Evolutionary conservation across 2,329 filamentous ascomycete species (phyloP), one percentile per base, ranked within the genome.

Genomic region (Nannizziopsis arthrosporioides): DNA sequence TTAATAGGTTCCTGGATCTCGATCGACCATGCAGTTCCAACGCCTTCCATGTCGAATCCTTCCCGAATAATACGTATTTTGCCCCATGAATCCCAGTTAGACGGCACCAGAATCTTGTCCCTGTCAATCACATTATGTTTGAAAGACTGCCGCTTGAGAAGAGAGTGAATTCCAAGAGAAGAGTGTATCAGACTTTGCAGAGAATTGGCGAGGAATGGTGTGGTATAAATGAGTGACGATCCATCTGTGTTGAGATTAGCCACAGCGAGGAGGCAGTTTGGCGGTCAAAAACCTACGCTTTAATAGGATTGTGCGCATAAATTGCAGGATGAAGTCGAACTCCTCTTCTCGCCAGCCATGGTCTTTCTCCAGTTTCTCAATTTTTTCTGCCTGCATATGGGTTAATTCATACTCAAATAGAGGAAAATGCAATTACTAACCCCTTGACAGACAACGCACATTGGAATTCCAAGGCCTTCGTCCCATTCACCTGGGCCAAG

Each of bases 21-120:
- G 48, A 85, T 76, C 1, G 83, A 82, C 92, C 92, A 98, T 43
- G 82, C 85, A 50, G 81, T 77, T 57, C 86, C 92, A 38, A 94
- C 75, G 11, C 78, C 77, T 69, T 98, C 92, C 17, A 93, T 85
- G 56, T 96, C 87, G 58, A 96, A 96, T 0, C 82, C 85, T 61
- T 94, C 92, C 47, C 87, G 80, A 22, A 96, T 73, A 39, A 96
- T 87, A 37, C 90, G 78, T 51, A 98, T 95, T 68, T 96, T 98
- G 51, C 88, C 89, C 85, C 88, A 95, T 0, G 89, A 95, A 66
- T 98, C 92, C 92, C 92, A 98, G 64, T 95, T 95, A 12, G 89
- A 84, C 1, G 90, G 90, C 0, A 98, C 85, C 4, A 95, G 75
- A 47, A 98, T 89, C 73, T 93, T 93, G 65, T 94, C 89, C 51